phyloP scores from a whole-genome alignment of 805 yeast genomes.

The Blastobotrys terrestris region DNA sequence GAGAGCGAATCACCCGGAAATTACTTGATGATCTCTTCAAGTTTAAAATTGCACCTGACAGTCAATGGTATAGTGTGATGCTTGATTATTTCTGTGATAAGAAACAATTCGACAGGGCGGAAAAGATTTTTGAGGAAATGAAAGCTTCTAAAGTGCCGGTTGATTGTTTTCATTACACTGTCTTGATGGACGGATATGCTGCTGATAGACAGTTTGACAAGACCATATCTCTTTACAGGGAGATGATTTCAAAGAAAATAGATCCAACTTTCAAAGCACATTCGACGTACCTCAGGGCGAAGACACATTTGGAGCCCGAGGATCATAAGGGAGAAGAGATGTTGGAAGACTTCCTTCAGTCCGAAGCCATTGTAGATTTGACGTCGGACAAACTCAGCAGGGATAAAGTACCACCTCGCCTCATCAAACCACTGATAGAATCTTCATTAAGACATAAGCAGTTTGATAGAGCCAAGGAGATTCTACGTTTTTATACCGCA shows the following conservation, averaged over 20 bases:
- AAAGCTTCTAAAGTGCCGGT: constrained; percentile 8
- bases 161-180: constrained; percentile 22
- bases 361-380: constrained; percentile 23
- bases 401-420: constrained; percentile 21
- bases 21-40: constrained; percentile 23
- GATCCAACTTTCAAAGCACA: constrained; percentile 20
- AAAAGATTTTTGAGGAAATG: constrained; percentile 27
- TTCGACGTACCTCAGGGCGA: constrained; percentile 20
- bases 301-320: not conserved
- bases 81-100: constrained; percentile 30
- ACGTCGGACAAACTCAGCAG: constrained; percentile 23
- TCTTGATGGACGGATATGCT: constrained; percentile 20
- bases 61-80: constrained; percentile 28
- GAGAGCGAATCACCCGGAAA: constrained; percentile 12
- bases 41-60: constrained; percentile 24
- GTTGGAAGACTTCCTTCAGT: constrained; percentile 12
- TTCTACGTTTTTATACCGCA: constrained; percentile 15
- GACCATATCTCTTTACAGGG: constrained; percentile 14
- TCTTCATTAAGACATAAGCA: constrained; percentile 15
- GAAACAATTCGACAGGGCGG: constrained; percentile 34
- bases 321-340: constrained; percentile 10
- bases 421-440: constrained; percentile 21
- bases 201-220: constrained; percentile 9
- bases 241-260: constrained; percentile 16
- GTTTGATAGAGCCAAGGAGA: constrained; percentile 15